A percentile compares a stretch with the other conserved stretches of the same genome.
Evolutionary conservation across 2,329 filamentous ascomycete genomes (phyloP).

Genomic region (Alternaria ventricosa): DNA sequence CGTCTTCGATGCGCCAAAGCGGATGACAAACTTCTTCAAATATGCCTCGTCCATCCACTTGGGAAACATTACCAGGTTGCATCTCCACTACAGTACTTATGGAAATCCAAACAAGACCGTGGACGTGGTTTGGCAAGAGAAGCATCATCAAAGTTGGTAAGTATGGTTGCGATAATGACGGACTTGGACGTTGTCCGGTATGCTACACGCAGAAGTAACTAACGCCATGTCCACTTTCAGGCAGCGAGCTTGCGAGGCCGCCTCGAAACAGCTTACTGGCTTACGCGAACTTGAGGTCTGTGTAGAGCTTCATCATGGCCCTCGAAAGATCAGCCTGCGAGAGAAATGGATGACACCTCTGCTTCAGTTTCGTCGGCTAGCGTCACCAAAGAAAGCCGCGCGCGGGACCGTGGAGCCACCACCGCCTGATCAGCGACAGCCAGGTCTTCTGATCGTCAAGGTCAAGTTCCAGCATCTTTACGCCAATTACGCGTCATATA

Average conservation of each 20-base stretch:
- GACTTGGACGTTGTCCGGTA: not conserved
- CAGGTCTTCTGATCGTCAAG: slow-evolving; percentile 15
- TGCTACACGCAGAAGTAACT: not conserved
- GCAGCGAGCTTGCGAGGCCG: slow-evolving; percentile 23
- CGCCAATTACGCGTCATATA: not conserved
- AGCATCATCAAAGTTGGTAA: slow-evolving; percentile 33
- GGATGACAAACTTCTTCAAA: slow-evolving; percentile 36
- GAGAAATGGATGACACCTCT: slow-evolving; percentile 38
- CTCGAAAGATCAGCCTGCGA: slow-evolving; percentile 29
- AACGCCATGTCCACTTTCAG: not conserved
- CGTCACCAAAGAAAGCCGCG: not conserved
- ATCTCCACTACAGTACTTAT: slow-evolving; percentile 42
- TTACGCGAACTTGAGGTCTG: slow-evolving; percentile 33
- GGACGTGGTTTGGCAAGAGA: slow-evolving; percentile 31
- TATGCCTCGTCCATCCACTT: slow-evolving; percentile 24
- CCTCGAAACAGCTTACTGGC: slow-evolving; percentile 25
- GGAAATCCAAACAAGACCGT: slow-evolving; percentile 19
- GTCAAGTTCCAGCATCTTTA: slow-evolving; percentile 9
- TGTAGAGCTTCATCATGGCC: slow-evolving; percentile 22
- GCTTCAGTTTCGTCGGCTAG: slow-evolving; percentile 34
- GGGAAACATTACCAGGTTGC: slow-evolving; percentile 31
- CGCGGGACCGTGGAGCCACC: not conserved
- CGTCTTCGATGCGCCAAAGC: slow-evolving; percentile 35
- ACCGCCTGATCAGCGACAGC: not conserved
- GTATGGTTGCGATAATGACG: not conserved